phyloP scores from a whole-genome alignment of 169 alveolate genomes.

The Theileria equi region DNA sequence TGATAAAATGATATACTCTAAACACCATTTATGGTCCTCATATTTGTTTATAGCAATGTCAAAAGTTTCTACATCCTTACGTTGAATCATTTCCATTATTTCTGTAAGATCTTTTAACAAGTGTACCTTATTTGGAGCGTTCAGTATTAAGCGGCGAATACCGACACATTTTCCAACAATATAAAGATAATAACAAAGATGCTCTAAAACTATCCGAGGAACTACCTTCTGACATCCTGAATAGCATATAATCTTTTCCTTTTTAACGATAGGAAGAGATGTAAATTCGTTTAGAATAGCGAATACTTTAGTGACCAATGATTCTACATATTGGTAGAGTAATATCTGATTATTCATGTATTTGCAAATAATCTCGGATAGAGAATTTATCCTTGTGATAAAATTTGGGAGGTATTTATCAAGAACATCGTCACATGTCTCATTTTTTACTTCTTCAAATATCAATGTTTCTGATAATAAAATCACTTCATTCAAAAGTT shows the following conservation, averaged over 20 bases:
- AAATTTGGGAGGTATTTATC: background rate
- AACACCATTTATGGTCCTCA: conserved; percentile 47
- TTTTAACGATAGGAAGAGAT: background rate
- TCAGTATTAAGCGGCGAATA: conserved; percentile 16
- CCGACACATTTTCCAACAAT: conserved; percentile 41
- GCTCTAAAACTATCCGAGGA: conserved; percentile 27
- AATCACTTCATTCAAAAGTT: background rate
- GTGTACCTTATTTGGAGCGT: conserved; percentile 50
- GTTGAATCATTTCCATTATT: conserved; percentile 17
- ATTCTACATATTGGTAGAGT: conserved; percentile 28
- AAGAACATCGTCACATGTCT: background rate
- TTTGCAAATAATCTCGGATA: background rate
- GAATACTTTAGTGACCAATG: conserved; percentile 14
- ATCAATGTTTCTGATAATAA: background rate
- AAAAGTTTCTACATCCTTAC: background rate
- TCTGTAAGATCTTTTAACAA: conserved; percentile 16
- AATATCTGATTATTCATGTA: conserved; percentile 27
- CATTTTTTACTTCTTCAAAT: background rate
- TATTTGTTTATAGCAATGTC: background rate
- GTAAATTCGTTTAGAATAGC: conserved; percentile 8
- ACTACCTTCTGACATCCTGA: background rate
- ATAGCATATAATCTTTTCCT: background rate
- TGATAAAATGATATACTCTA: conserved; percentile 38
- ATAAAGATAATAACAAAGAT: conserved; percentile 44
- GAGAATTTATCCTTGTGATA: background rate